A percentile compares a stretch with the other conserved stretches of the same genome.
Conservation (phyloP, 306 rosid genomes). For the Cucurbita pepo region DNA sequence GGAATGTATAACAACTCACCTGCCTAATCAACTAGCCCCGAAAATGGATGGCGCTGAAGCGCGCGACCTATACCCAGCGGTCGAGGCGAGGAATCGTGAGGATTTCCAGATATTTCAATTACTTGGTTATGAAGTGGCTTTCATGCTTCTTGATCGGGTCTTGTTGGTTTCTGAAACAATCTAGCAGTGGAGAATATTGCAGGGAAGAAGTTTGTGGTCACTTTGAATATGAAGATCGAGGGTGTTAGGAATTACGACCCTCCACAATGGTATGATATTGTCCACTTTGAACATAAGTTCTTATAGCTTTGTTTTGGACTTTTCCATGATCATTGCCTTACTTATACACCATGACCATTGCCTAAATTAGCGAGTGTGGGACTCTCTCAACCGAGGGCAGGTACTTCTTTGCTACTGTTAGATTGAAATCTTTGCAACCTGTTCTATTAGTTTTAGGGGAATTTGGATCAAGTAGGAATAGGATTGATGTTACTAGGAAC, state of each 20-base stretch:
- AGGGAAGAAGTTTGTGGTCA: conserved; percentile 75
- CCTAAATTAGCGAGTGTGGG: too few species aligned
- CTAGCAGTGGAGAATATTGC: conserved; percentile 92
- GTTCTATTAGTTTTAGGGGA: neutral
- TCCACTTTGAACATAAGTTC: too few species aligned
- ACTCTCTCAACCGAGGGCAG: conserved; percentile 11
- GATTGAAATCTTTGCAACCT: neutral
- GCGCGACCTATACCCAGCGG: too few species aligned
- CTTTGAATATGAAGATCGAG: conserved; percentile 57
- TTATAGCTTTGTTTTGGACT: too few species aligned
- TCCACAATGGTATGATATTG: too few species aligned
- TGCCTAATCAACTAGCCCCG: too few species aligned
- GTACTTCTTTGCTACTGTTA: conserved; percentile 12
- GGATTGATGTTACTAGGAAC: neutral
- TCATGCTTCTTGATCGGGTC: conserved; percentile 50
- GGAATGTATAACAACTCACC: too few species aligned
- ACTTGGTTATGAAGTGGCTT: conserved; percentile 61
- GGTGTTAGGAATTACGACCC: too few species aligned
- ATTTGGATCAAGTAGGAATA: neutral
- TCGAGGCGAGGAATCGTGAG: conserved; percentile 28
- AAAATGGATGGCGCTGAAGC: too few species aligned
- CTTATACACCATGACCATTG: too few species aligned
- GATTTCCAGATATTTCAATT: conserved; percentile 45
- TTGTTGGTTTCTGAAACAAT: conserved; percentile 65
- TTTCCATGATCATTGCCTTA: too few species aligned